A percentile compares a stretch with the other conserved stretches of the same genome.
Evolutionary conservation across 2,329 filamentous ascomycete species (phyloP).

Genomic region (Stagonosporopsis rhizophila): DNA sequence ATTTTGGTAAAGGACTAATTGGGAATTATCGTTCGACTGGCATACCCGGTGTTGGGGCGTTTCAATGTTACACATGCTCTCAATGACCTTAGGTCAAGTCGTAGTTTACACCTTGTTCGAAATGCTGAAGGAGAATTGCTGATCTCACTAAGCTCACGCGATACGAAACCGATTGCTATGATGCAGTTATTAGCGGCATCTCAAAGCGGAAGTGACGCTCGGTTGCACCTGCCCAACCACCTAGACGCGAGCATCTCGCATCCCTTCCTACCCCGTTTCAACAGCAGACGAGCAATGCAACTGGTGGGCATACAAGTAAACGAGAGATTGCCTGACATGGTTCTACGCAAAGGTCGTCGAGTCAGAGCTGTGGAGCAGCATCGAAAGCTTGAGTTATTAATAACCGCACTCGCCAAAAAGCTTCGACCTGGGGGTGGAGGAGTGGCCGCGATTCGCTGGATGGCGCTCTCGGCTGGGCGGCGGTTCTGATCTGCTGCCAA

Average conservation of each 20-base stretch:
- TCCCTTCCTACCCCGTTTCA: neutral
- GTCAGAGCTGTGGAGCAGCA: slow-evolving; percentile 6
- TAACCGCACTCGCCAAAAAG: slow-evolving; percentile 9
- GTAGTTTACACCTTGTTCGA: neutral
- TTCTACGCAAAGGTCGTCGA: neutral
- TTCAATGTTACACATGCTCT: neutral
- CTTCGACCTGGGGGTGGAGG: slow-evolving; percentile 5
- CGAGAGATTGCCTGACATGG: neutral
- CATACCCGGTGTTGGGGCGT: slow-evolving; percentile 14
- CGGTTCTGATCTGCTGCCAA: slow-evolving; percentile 16
- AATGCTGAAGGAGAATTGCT: neutral
- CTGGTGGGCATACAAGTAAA: neutral
- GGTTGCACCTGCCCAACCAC: slow-evolving; percentile 11
- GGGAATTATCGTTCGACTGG: slow-evolving; percentile 10
- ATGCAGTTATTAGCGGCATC: slow-evolving; percentile 4
- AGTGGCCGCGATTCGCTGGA: slow-evolving; percentile 13
- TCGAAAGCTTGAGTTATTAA: slow-evolving; percentile 7
- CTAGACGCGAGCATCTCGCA: neutral
- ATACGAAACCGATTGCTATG: slow-evolving; percentile 1
- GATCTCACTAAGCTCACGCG: slow-evolving; percentile 3
- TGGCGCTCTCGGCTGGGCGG: slow-evolving; percentile 6
- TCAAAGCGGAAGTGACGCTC: slow-evolving; percentile 11
- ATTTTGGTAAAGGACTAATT: slow-evolving; percentile 4
- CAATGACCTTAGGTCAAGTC: neutral
- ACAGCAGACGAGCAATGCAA: neutral